Percentiles rank a stretch among this genome's conserved stretches.
phyloP scores from a whole-genome alignment of 805 yeast genomes.

The Sugiyamaella lignohabitans region DNA sequence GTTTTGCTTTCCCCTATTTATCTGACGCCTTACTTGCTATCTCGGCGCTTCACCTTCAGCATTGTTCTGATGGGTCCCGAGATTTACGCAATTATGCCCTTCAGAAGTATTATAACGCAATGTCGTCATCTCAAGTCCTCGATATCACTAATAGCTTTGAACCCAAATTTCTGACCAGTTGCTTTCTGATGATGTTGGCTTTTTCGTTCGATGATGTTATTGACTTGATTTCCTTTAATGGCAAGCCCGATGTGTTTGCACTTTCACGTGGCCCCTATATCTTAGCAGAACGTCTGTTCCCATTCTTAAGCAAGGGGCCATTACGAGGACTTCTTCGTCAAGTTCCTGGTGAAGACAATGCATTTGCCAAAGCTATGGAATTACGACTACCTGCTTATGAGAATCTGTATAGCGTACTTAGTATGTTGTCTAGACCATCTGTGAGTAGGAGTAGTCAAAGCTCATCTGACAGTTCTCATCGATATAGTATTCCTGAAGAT shows the following conservation, averaged over 20 bases:
- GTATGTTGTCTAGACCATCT: background rate
- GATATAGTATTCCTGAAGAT: background rate
- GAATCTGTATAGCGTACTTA: background rate
- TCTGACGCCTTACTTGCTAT: conserved; percentile 15
- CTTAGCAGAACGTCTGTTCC: conserved; percentile 4
- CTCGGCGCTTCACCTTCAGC: conserved; percentile 14
- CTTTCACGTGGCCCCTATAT: conserved; percentile 7
- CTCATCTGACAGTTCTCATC: background rate
- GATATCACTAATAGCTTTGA: conserved; percentile 8
- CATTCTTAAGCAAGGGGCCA: conserved; percentile 1
- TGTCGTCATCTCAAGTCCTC: conserved; percentile 8
- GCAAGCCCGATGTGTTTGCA: conserved; percentile 6
- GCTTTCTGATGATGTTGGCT: conserved; percentile 18
- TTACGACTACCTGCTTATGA: conserved; percentile 6
- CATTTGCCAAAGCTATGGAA: background rate
- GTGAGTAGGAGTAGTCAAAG: background rate
- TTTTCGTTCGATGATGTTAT: conserved; percentile 14
- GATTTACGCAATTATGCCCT: conserved; percentile 9
- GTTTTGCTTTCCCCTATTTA: conserved; percentile 9
- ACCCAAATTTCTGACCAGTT: conserved; percentile 10
- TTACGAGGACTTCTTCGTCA: conserved; percentile 1
- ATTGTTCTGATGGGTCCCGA: conserved; percentile 7
- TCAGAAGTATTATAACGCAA: conserved; percentile 7
- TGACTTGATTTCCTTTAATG: background rate
- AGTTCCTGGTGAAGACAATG: conserved; percentile 1